Evolutionary conservation across 75 land plant genomes (phyloP).

Genomic region (Picea glauca): DNA sequence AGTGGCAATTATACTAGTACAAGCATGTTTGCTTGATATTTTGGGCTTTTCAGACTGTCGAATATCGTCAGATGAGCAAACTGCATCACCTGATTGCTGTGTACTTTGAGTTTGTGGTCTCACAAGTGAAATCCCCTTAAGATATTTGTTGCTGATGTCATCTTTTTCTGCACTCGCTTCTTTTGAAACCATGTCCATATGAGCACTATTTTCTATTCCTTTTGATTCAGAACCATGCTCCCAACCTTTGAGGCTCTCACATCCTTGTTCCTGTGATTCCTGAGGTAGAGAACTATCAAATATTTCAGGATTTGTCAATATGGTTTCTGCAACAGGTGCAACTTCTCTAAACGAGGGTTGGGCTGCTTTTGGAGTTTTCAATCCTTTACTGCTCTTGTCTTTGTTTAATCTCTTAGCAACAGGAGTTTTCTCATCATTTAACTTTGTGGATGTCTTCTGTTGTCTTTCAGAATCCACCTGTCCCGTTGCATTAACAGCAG

Average conservation of each 20-base stretch:
- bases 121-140: too few relatives aligned
- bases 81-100: too few relatives aligned
- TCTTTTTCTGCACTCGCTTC: neutral
- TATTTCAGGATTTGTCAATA: slow-evolving; percentile 7
- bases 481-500: too few relatives aligned
- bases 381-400: neutral
- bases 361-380: neutral
- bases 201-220: neutral
- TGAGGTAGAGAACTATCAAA: neutral
- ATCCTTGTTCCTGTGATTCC: neutral
- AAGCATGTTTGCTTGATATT: neutral
- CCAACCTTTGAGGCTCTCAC: neutral
- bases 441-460: neutral
- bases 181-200: neutral
- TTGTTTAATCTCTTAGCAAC: neutral
- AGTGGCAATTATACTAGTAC: neutral
- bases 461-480: neutral
- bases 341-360: slow-evolving; percentile 6
- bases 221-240: too few relatives aligned
- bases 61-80: neutral
- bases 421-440: neutral
- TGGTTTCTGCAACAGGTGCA: slow-evolving; percentile 13
- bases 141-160: neutral
- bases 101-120: too few relatives aligned
- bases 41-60: neutral